Percentiles rank a stretch among this genome's conserved stretches.
These are phyloP conservation scores for Zygotorulaspora chibaensis DNA, from an alignment of 805 yeast genomes.

Conservation along the genomic window DNA sequence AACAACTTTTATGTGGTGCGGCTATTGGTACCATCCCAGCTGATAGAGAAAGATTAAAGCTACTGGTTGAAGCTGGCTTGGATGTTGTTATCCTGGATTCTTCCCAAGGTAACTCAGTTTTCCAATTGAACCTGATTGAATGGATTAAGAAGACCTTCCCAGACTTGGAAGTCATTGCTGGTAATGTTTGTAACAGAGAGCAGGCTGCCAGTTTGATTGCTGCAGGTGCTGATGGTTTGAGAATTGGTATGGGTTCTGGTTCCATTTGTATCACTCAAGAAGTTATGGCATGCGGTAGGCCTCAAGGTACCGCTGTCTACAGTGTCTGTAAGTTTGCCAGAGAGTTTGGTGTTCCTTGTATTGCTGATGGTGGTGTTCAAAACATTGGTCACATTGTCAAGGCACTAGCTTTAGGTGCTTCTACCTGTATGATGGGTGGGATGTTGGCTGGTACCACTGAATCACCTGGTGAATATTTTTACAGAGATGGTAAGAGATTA, in stretches of 20 bases:
- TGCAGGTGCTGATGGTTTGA: constrained; percentile 96
- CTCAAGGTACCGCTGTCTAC: constrained; percentile 98
- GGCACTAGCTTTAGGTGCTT: constrained; percentile 95
- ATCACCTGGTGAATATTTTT: constrained; percentile 97
- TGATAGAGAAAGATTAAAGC: constrained; percentile 77
- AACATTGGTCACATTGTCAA: constrained; percentile 98
- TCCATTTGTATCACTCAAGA: constrained; percentile 99
- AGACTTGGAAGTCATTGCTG: constrained; percentile 85
- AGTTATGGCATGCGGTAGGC: constrained; percentile 99
- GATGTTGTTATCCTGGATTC: constrained; percentile 96
- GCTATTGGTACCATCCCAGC: constrained; percentile 92
- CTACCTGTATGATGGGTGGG: constrained; percentile 99
- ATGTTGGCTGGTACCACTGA: constrained; percentile 97
- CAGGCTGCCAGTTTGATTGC: constrained; percentile 93
- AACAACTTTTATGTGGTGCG: constrained; percentile 98
- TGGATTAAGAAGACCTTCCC: constrained; percentile 83
- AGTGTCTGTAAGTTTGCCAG: constrained; percentile 90
- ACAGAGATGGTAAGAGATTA: constrained; percentile 96
- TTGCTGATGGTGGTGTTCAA: constrained; percentile 99
- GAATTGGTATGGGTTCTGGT: constrained; percentile 99
- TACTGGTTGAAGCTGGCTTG: constrained; percentile 91
- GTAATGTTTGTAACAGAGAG: constrained; percentile 98
- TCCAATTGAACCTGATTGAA: constrained; percentile 89
- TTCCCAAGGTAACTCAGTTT: constrained; percentile 94
- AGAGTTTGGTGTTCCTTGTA: constrained; percentile 95